phyloP scores from a whole-genome alignment of 805 yeast species.

The Pichia insulana region DNA sequence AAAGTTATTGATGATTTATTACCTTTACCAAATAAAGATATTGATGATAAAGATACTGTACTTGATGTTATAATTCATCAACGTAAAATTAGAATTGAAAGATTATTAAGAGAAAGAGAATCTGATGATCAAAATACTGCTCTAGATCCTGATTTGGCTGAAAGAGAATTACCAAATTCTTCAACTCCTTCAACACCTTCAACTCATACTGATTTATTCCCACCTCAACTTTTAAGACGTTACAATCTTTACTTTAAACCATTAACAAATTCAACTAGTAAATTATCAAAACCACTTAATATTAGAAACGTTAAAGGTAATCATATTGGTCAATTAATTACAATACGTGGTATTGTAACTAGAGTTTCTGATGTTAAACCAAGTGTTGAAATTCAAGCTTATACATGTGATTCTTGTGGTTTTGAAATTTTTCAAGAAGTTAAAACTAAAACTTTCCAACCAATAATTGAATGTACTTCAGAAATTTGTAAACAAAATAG shows the following conservation, averaged over 20 bases:
- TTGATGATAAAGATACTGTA: conserved; percentile 79
- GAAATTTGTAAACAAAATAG: conserved; percentile 69
- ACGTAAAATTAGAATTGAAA: conserved; percentile 72
- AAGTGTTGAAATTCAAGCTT: conserved; percentile 80
- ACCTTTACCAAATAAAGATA: conserved; percentile 80
- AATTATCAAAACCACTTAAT: conserved; percentile 53
- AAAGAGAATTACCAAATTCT: conserved; percentile 10
- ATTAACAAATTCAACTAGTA: conserved; percentile 33
- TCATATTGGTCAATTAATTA: conserved; percentile 77
- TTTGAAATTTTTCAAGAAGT: conserved; percentile 95
- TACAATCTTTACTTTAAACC: conserved; percentile 86
- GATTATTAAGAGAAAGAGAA: conserved; percentile 57
- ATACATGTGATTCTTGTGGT: conserved; percentile 97
- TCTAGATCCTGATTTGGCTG: conserved; percentile 15
- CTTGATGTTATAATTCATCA: conserved; percentile 89
- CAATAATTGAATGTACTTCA: conserved; percentile 82
- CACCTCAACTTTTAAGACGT: conserved; percentile 78
- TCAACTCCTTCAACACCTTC: neutral
- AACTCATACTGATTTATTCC: conserved; percentile 47
- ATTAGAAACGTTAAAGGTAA: conserved; percentile 86
- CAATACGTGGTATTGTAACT: conserved; percentile 90
- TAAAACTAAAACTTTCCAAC: conserved; percentile 71
- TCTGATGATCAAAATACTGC: conserved; percentile 48
- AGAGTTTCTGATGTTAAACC: conserved; percentile 97
- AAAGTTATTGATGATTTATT: conserved; percentile 67